These are phyloP conservation scores for Heritiera littoralis DNA, from an alignment of 345 rosid genomes.

Conservation along the genomic window DNA sequence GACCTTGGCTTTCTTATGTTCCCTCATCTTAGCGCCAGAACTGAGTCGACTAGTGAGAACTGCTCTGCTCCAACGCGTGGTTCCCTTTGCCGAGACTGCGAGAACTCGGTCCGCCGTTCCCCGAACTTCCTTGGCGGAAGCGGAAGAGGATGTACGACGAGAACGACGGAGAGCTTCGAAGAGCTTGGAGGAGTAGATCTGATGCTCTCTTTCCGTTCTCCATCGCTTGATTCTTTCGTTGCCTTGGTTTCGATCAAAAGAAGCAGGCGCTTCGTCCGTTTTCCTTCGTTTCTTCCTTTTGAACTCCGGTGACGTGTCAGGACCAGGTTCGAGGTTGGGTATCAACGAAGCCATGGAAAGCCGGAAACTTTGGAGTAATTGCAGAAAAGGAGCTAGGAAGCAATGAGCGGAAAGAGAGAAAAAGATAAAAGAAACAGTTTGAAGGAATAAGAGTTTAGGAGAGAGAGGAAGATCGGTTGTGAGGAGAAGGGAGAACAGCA, in stretches of 20 bases:
- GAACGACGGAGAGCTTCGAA: conserved; percentile 58
- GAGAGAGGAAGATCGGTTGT: background rate
- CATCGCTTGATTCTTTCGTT: conserved; percentile 43
- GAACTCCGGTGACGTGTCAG: conserved; percentile 38
- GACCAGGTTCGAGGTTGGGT: conserved; percentile 28
- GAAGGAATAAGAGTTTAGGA: background rate
- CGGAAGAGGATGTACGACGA: conserved; percentile 29
- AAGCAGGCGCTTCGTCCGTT: conserved; percentile 18
- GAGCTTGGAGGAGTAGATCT: conserved; percentile 71
- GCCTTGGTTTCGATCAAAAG: conserved; percentile 28
- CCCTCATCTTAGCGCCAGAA: conserved; percentile 54
- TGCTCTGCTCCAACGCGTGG: conserved; percentile 42
- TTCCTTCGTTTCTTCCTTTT: conserved; percentile 52
- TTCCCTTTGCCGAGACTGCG: conserved; percentile 33
- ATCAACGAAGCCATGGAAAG: conserved; percentile 32
- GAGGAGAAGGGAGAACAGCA: background rate
- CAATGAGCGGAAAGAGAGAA: background rate
- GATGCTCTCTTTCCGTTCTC: conserved; percentile 57
- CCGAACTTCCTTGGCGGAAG: conserved; percentile 33
- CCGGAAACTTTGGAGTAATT: background rate
- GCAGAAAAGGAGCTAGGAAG: background rate
- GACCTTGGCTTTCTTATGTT: conserved; percentile 50
- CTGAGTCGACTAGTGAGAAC: conserved; percentile 49
- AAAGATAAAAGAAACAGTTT: no score
- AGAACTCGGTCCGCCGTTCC: conserved; percentile 48